Conservation (phyloP, 2,329 filamentous ascomycete genomes). For the Claviceps digitariae region DNA sequence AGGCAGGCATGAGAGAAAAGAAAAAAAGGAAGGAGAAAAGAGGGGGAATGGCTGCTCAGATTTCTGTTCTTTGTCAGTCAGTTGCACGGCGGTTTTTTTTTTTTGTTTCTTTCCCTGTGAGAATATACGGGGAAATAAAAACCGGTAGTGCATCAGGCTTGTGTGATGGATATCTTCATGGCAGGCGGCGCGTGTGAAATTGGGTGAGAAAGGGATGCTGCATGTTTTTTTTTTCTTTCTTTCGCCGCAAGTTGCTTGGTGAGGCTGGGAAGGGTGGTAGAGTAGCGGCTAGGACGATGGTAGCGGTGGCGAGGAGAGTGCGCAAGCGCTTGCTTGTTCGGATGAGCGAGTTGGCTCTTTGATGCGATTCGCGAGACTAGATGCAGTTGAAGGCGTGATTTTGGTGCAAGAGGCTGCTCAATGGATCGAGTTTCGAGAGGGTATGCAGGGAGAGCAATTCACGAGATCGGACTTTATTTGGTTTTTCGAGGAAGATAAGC, state of each 20-base stretch:
- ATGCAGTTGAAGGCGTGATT: no score
- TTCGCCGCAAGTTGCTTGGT: not conserved
- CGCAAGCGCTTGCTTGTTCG: constrained; percentile 4
- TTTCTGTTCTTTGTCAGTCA: constrained; percentile 32
- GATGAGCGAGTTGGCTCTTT: not conserved
- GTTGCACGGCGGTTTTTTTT: constrained; percentile 1
- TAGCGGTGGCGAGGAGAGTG: not conserved
- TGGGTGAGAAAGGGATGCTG: no score
- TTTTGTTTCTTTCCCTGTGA: not conserved
- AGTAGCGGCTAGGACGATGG: not conserved
- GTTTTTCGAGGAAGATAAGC: no score
- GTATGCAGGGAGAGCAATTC: not conserved
- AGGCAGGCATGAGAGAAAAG: no score
- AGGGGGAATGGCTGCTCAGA: constrained; percentile 27
- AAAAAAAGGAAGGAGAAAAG: not conserved
- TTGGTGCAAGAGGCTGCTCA: no score
- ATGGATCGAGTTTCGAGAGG: no score
- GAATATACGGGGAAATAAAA: not conserved
- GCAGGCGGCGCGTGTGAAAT: not conserved
- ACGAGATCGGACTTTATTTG: not conserved
- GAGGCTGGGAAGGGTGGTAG: no score
- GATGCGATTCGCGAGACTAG: not conserved
- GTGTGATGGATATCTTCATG: constrained; percentile 4
- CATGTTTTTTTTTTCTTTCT: not conserved
- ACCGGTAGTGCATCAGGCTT: not conserved